Evolutionary conservation across 176 grass and related monocot genomes (phyloP).

Genomic region (Urochloa ruziziensis): DNA sequence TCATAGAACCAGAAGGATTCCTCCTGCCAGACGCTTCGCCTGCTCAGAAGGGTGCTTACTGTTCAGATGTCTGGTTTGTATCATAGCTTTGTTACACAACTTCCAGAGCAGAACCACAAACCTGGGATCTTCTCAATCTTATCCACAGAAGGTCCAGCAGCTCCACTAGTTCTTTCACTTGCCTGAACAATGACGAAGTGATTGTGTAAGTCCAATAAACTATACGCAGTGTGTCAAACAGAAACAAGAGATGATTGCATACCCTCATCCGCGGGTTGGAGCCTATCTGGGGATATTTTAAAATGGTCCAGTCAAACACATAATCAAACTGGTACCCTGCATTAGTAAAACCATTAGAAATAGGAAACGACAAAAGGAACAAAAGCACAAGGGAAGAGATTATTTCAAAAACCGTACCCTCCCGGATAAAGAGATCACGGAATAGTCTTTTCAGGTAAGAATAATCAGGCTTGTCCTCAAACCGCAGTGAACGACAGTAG

Average conservation of each 20-base stretch:
- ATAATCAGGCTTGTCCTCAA: conserved; percentile 88
- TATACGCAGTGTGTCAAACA: background rate
- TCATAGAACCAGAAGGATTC: conserved; percentile 53
- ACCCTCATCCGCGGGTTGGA: conserved; percentile 50
- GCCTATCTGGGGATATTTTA: conserved; percentile 78
- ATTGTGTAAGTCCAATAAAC: conserved; percentile 22
- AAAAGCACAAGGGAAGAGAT: background rate
- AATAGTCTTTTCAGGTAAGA: conserved; percentile 73
- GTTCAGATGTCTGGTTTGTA: background rate
- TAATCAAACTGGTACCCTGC: conserved; percentile 75
- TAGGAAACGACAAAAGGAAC: background rate
- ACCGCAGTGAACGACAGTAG: conserved; percentile 74
- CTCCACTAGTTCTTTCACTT: conserved; percentile 50
- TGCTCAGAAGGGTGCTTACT: conserved; percentile 19
- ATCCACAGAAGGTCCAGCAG: conserved; percentile 49
- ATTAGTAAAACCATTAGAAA: conserved; percentile 19
- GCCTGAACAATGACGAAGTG: conserved; percentile 25
- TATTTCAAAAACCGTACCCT: conserved; percentile 37
- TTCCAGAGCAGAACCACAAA: conserved; percentile 14
- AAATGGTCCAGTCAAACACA: conserved; percentile 83
- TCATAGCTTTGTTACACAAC: background rate
- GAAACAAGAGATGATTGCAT: conserved; percentile 9
- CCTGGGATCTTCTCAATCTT: conserved; percentile 58
- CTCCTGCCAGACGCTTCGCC: conserved; percentile 48
- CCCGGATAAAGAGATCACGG: conserved; percentile 71